Evolutionary conservation across 2,329 filamentous ascomycete genomes (phyloP).

Genomic region (Thelonectria rubi): DNA sequence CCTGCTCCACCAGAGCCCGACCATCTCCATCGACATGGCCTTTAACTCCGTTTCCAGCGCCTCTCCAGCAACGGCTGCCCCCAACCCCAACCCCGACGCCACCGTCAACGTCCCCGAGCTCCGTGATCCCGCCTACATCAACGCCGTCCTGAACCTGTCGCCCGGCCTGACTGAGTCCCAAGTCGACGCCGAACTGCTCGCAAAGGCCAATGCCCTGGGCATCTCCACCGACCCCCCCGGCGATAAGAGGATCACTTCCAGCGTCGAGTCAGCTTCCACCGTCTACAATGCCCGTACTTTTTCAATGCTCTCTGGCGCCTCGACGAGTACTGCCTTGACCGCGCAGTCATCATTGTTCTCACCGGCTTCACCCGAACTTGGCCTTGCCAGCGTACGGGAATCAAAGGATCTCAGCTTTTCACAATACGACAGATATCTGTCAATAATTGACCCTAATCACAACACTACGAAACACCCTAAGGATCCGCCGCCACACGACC

Average conservation of each 20-base stretch:
- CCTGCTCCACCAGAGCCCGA: slow-evolving; percentile 31
- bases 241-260: slow-evolving; percentile 50
- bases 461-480: slow-evolving; percentile 54
- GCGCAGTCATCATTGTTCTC: slow-evolving; percentile 54
- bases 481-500: slow-evolving; percentile 43
- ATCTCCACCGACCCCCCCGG: slow-evolving; percentile 43
- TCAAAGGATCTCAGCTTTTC: slow-evolving; percentile 57
- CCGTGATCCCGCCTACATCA: slow-evolving; percentile 50
- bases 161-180: slow-evolving; percentile 50
- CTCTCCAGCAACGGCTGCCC: slow-evolving; percentile 11
- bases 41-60: slow-evolving; percentile 26
- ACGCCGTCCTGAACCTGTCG: slow-evolving; percentile 51
- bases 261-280: slow-evolving; percentile 54
- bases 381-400: slow-evolving; percentile 39
- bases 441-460: slow-evolving; percentile 54
- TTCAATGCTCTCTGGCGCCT: slow-evolving; percentile 55
- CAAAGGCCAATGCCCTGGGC: slow-evolving; percentile 49
- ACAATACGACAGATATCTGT: slow-evolving; percentile 62
- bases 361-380: slow-evolving; percentile 36
- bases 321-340: slow-evolving; percentile 53
- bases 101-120: slow-evolving; percentile 49
- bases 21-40: slow-evolving; percentile 34
- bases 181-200: slow-evolving; percentile 50
- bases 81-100: slow-evolving; percentile 19
- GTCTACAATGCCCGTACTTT: slow-evolving; percentile 55